Percentiles rank a stretch among this genome's conserved stretches.
Conservation (phyloP, 805 yeast species). For the Saccharomycopsis schoenii region DNA sequence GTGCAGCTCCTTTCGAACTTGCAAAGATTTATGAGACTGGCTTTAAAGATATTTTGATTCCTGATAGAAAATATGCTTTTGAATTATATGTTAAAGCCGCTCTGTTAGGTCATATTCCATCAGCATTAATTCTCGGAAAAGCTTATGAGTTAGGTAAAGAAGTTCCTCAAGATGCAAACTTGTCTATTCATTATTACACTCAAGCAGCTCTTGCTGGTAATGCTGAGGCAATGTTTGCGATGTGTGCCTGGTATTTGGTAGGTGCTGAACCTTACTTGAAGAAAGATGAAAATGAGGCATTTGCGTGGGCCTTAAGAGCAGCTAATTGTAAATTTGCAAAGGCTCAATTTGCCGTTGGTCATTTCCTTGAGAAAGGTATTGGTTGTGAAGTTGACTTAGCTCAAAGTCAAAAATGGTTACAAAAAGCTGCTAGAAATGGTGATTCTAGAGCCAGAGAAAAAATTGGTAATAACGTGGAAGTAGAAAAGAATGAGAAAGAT, state of each 20-base stretch:
- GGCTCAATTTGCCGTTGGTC: conserved; percentile 79
- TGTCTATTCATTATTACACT: conserved; percentile 87
- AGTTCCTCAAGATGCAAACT: conserved; percentile 63
- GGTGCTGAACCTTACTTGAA: conserved; percentile 82
- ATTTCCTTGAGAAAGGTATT: conserved; percentile 77
- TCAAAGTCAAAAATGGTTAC: conserved; percentile 67
- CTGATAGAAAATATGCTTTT: conserved; percentile 74
- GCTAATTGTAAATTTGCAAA: conserved; percentile 66
- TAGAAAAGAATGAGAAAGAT: conserved; percentile 23
- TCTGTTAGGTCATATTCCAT: conserved; percentile 71
- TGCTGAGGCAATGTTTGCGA: conserved; percentile 78
- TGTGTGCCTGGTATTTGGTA: conserved; percentile 94
- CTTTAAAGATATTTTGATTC: conserved; percentile 75
- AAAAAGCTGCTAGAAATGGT: conserved; percentile 56
- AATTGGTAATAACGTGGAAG: conserved; percentile 20
- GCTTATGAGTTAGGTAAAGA: conserved; percentile 72
- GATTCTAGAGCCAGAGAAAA: conserved; percentile 40
- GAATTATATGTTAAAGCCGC: conserved; percentile 85
- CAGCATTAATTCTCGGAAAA: conserved; percentile 72
- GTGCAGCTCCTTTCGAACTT: conserved; percentile 91
- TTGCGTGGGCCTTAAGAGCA: conserved; percentile 88
- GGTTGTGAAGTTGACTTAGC: conserved; percentile 58
- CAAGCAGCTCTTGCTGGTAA: conserved; percentile 86
- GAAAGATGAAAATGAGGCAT: conserved; percentile 75
- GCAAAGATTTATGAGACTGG: conserved; percentile 80